These are phyloP conservation scores for Sugiyamaella sp. DNA, from an alignment of 1,139 yeast genomes.

Conservation along the genomic window DNA sequence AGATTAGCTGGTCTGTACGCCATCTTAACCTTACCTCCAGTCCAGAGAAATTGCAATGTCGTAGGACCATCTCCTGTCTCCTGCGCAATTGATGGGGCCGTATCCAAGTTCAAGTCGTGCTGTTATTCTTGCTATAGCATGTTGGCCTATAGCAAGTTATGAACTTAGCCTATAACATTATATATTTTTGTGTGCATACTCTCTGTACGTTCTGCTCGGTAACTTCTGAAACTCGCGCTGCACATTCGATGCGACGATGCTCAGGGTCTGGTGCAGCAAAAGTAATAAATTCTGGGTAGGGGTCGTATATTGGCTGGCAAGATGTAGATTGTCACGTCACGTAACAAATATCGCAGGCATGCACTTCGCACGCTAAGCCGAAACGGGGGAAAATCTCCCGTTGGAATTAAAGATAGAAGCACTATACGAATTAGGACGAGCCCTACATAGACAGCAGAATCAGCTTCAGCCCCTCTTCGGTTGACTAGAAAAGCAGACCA, in stretches of 20 bases:
- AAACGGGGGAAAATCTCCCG: conserved; percentile 13
- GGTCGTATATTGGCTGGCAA: neutral
- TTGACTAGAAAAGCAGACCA: neutral
- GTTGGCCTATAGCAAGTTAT: too few relatives aligned
- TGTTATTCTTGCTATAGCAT: too few relatives aligned
- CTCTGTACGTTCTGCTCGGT: too few relatives aligned
- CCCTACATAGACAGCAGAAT: neutral
- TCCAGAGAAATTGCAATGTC: too few relatives aligned
- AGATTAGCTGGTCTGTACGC: too few relatives aligned
- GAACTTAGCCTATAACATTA: too few relatives aligned
- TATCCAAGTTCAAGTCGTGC: too few relatives aligned
- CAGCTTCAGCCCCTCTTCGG: neutral
- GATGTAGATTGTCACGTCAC: conserved; percentile 1
- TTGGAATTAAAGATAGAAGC: conserved; percentile 9
- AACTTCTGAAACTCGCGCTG: too few relatives aligned
- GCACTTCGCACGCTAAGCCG: neutral
- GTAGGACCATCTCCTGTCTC: too few relatives aligned
- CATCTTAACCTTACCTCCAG: too few relatives aligned
- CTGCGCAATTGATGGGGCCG: too few relatives aligned
- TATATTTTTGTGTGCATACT: too few relatives aligned
- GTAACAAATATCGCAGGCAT: neutral
- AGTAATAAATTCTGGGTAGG: neutral
- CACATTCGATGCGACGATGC: neutral
- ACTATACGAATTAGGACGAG: conserved; percentile 1
- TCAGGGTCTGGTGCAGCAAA: neutral